Conservation (phyloP, 331 rosid genomes). For the Phaseolus coccineus region DNA sequence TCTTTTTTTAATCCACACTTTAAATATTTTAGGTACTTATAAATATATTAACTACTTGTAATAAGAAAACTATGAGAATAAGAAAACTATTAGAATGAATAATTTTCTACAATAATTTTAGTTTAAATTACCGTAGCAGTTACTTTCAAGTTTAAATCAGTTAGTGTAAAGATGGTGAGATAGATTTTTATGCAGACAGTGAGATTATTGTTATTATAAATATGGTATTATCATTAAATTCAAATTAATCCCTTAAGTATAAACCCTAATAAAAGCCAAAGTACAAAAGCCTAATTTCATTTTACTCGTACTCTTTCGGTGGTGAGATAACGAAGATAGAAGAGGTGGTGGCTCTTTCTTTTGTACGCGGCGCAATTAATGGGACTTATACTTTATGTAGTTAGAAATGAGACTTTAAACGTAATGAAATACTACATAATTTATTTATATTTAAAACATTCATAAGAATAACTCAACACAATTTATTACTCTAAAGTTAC, state of each 20-base stretch:
- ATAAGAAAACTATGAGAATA: no score
- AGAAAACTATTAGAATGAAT: no score
- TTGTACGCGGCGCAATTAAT: not conserved
- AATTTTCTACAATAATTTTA: no score
- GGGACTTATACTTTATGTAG: not conserved
- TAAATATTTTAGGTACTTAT: no score
- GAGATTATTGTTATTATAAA: not conserved
- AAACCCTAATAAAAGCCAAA: not conserved
- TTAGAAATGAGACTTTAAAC: not conserved
- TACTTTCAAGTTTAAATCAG: no score
- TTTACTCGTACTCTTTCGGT: not conserved
- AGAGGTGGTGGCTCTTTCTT: not conserved
- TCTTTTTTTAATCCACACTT: no score
- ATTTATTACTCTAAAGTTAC: not conserved
- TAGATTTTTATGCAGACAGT: no score
- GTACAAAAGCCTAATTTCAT: not conserved
- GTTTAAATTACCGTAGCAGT: no score
- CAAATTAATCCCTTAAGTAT: not conserved
- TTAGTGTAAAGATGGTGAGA: no score
- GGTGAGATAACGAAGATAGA: not conserved
- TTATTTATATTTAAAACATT: not conserved
- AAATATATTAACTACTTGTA: no score
- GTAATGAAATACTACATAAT: not conserved
- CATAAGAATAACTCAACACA: not conserved
- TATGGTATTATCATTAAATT: not conserved